These are phyloP conservation scores for Obba rivulosa DNA, from an alignment of 768 basidiomycete species.

Conservation along the genomic window DNA sequence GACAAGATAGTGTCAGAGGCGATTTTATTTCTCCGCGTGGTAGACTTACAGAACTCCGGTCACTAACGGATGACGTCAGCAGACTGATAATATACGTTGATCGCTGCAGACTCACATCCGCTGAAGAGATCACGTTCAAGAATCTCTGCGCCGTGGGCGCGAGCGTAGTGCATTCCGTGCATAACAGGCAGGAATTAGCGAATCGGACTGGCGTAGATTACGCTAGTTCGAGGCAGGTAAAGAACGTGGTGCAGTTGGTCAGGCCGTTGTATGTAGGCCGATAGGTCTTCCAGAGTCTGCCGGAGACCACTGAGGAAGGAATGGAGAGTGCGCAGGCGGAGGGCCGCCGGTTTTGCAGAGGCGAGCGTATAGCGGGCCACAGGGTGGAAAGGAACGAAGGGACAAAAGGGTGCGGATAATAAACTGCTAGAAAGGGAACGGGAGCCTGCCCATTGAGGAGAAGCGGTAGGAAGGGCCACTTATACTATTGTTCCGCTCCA, in stretches of 20 bases:
- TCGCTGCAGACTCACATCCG: slow-evolving; percentile 20
- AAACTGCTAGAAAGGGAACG: slow-evolving; percentile 1
- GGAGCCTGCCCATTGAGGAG: not conserved
- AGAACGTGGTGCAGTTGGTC: slow-evolving; percentile 9
- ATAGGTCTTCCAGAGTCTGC: slow-evolving; percentile 11
- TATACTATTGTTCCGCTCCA: no score
- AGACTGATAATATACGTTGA: not conserved
- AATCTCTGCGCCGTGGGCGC: slow-evolving; percentile 1
- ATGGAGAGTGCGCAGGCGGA: slow-evolving; percentile 1
- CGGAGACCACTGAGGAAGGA: slow-evolving; percentile 13
- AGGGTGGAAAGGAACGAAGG: not conserved
- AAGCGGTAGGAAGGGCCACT: no score
- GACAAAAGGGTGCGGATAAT: slow-evolving; percentile 1
- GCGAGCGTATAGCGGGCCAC: not conserved
- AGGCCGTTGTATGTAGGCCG: not conserved
- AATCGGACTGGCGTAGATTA: slow-evolving; percentile 1
- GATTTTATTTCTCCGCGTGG: slow-evolving; percentile 5
- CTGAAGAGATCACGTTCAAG: slow-evolving; percentile 23
- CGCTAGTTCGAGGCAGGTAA: slow-evolving; percentile 3
- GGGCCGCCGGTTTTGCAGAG: not conserved
- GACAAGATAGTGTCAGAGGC: not conserved
- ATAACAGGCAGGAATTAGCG: not conserved
- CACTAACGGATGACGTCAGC: slow-evolving; percentile 1
- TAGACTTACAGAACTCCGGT: slow-evolving; percentile 21
- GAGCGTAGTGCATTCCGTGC: slow-evolving; percentile 7